Evolutionary conservation across 805 yeast species (phyloP).

Genomic region (Scheffersomyces lignosus): DNA sequence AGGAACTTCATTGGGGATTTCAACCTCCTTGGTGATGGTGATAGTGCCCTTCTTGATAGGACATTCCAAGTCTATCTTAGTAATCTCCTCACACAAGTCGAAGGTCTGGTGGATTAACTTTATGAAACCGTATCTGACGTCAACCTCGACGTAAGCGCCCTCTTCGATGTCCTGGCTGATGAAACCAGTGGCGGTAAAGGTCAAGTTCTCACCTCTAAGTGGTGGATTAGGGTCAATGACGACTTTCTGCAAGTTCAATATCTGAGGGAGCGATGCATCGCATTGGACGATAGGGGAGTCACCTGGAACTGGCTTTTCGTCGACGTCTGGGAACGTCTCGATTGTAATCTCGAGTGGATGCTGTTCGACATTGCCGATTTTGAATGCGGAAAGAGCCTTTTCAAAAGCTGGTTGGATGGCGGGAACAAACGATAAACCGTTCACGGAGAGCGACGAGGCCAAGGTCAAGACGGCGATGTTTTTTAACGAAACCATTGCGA

Average conservation of each 20-base stretch:
- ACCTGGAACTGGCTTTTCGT: slow-evolving; percentile 80
- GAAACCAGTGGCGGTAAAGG: slow-evolving; percentile 73
- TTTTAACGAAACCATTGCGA: slow-evolving; percentile 22
- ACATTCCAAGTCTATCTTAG: slow-evolving; percentile 81
- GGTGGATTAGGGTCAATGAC: slow-evolving; percentile 86
- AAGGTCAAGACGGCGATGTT: slow-evolving; percentile 11
- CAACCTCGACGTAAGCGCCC: slow-evolving; percentile 94
- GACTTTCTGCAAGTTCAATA: slow-evolving; percentile 60
- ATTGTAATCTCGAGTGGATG: slow-evolving; percentile 3
- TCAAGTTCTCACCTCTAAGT: slow-evolving; percentile 75
- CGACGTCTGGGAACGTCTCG: slow-evolving; percentile 28
- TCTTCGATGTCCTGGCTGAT: slow-evolving; percentile 58
- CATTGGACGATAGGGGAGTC: slow-evolving; percentile 82
- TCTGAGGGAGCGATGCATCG: slow-evolving; percentile 62
- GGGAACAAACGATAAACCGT: slow-evolving; percentile 23
- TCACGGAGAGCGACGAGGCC: slow-evolving; percentile 12
- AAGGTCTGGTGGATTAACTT: slow-evolving; percentile 84
- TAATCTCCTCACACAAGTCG: slow-evolving; percentile 86
- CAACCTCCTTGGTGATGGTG: slow-evolving; percentile 66
- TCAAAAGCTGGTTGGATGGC: slow-evolving; percentile 13
- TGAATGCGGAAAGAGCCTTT: slow-evolving; percentile 13
- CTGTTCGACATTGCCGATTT: slow-evolving; percentile 1
- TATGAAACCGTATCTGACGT: slow-evolving; percentile 90
- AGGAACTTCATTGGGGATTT: slow-evolving; percentile 88
- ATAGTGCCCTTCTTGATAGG: slow-evolving; percentile 76